Percentiles rank a stretch among this genome's conserved stretches.
Conservation (phyloP, 805 yeast species). For the Cyberlindnera petersonii region DNA sequence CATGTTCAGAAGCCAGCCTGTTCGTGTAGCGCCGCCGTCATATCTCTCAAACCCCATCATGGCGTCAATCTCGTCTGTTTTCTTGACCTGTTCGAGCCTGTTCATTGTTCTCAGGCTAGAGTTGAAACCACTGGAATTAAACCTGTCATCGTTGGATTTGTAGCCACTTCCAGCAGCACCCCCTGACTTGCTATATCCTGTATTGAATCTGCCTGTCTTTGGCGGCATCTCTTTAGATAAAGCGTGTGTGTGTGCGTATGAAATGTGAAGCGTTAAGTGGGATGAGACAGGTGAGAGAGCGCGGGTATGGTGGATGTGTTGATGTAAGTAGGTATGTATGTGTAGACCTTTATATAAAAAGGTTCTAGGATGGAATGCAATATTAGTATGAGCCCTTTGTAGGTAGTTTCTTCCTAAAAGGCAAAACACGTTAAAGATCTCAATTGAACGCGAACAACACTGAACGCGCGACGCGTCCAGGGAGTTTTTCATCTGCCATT, state of each 20-base stretch:
- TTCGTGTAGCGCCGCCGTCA: constrained; percentile 62
- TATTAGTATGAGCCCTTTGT: too few species aligned
- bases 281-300: too few species aligned
- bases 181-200: constrained; percentile 49
- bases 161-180: constrained; percentile 25
- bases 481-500: too few species aligned
- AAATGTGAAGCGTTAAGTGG: too few species aligned
- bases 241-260: constrained; percentile 6
- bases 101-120: constrained; percentile 6
- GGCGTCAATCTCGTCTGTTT: constrained; percentile 66
- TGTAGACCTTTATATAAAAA: too few species aligned
- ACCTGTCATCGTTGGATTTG: constrained; percentile 32
- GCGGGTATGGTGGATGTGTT: too few species aligned
- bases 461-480: too few species aligned
- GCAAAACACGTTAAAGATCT: too few species aligned
- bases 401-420: too few species aligned
- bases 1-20: constrained; percentile 94
- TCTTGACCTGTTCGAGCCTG: constrained; percentile 50
- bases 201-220: constrained; percentile 16
- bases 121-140: constrained; percentile 29
- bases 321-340: too few species aligned
- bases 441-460: too few species aligned
- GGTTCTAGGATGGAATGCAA: too few species aligned
- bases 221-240: constrained; percentile 5
- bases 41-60: constrained; percentile 85